Evolutionary conservation across 176 grass and related monocot species (phyloP), one percentile per base, ranked within the genome.

Genomic region (sorghum (Sorghum bicolor)): DNA sequence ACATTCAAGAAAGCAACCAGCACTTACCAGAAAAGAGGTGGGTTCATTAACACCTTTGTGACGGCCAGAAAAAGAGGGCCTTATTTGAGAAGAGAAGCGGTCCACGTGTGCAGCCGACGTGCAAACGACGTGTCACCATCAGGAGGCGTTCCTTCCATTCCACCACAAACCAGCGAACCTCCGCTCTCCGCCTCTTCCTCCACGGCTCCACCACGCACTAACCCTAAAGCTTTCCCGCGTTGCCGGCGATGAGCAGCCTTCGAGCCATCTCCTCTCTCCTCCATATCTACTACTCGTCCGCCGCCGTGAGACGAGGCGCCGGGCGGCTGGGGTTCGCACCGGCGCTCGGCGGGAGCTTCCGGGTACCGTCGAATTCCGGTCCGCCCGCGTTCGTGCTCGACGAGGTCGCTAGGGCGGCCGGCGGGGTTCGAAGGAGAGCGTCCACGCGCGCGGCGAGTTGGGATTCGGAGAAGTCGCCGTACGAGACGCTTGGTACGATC

Each of bases 391-490:
- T 95, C 84, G 83, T 93, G 20, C 70, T 98, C 55, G 89, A 98
- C 74, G 93, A 93, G 47, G 28, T 92, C 68, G 55, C 89, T 10
- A 87, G 89, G 81, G 89, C 85, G 74, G 88, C 77, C 7, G 48
- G 66, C 11, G 72, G 39, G 0, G 70, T 10, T 66, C 85, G 84
- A 52, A 89, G 91, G 88, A 89, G 80, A 82, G 94, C 84, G 37
- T 80, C 94, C 33, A 90, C 96, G n/a, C 89, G 96, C 60, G 89
- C 94, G 11, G 90, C 86, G 44, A 94, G 89, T 66, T 99, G 96
- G 96, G 94, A 94, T 60, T 99, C 89, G 16, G 93, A 94, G 87
- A 92, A 92, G 36, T 99, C 91, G 4, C 96, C 93, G 12, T 94
- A 99, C 61, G 87, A 92, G 75, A 99, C 91, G 25, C 96, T 99